Evolutionary conservation across 257 asterid genomes (phyloP), one percentile per base, ranked within the genome.

Genomic region (Solanum chmielewskii): DNA sequence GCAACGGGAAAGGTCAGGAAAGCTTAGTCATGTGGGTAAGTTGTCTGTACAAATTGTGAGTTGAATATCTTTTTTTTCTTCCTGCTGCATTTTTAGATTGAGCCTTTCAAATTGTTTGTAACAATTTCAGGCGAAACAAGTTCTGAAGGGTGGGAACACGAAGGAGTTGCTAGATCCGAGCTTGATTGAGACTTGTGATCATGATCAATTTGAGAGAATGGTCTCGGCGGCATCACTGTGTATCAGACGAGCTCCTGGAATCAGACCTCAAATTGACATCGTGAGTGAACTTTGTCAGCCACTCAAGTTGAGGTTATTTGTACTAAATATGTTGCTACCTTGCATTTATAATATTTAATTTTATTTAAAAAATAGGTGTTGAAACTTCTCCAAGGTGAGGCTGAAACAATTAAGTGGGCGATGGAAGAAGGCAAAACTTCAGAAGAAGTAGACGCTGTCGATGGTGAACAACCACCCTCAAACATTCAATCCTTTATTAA

Each of bases 11-110:
- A 87, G 99, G 97, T 75, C 93, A 93, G 83, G 93, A 91, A 88
- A 95, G 98, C 93, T 91, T 96, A 92, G 97, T 96, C 25, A 91
- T 94, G 92, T 96, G 99, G 99, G 99, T 96, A 89, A 87, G 98
- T 88, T 87, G 11, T 87, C 86, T 82, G 25, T 25, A 21, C 83
- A n/a, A 23, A 23, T 33, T 27, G 18, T 33, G 35, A 49, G 35
- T 13, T 21, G 16, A 70, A 29, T 45, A n/a, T 31, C 71, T 21
- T 13, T 23, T 23, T 35, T 45, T 11, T 14, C 14, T 71, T 33
- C 71, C 81, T 3, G 27, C 33, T 86, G 83, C 23, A 49, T 71
- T 71, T 71, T 64, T 29, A 49, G 25, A 49, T 81, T 49, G 69
- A 49, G 45, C 29, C 35, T 37, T 81, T 80, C 85, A 80, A 49